Percentiles rank a stretch among this genome's conserved stretches.
Conservation (phyloP, 306 rosid genomes). For the Calophaca sinica region DNA sequence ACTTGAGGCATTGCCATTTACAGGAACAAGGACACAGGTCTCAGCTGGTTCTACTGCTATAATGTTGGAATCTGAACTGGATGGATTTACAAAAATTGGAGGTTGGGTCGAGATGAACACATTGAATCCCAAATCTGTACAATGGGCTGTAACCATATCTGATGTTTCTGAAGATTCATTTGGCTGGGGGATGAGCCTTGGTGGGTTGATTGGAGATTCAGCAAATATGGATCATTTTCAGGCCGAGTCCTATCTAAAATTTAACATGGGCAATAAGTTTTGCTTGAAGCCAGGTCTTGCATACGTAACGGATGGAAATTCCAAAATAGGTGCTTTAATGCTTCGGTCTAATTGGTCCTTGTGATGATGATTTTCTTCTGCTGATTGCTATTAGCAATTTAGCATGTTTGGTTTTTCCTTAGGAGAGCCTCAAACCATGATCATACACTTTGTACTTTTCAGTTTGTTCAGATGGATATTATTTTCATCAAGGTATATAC, state of each 20-base stretch:
- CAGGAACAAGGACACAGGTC: constrained; percentile 37
- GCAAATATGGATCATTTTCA: constrained; percentile 61
- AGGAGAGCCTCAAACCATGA: too few species aligned
- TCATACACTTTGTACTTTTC: too few species aligned
- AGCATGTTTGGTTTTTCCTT: neutral
- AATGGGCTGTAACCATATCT: constrained; percentile 69
- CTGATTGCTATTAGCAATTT: neutral
- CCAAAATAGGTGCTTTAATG: constrained; percentile 63
- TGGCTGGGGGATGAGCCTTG: constrained; percentile 83
- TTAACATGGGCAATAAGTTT: constrained; percentile 64
- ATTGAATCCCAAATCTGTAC: constrained; percentile 54
- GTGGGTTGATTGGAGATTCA: constrained; percentile 63
- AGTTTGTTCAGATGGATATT: too few species aligned
- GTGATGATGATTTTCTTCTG: constrained; percentile 53
- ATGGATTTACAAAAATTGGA: constrained; percentile 68
- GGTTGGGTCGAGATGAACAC: constrained; percentile 86
- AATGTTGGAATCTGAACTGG: constrained; percentile 68
- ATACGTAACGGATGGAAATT: constrained; percentile 61
- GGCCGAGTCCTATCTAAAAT: constrained; percentile 75
- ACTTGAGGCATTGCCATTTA: constrained; percentile 46
- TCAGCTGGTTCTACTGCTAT: constrained; percentile 68
- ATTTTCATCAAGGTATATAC: too few species aligned
- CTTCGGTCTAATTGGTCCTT: constrained; percentile 82
- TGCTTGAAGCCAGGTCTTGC: constrained; percentile 85
- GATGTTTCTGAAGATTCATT: constrained; percentile 77